A percentile compares a stretch with the other conserved stretches of the same genome.
Conservation (phyloP, 164 flowering plant genomes). For the Kalanchoe fedtschenkoi region DNA sequence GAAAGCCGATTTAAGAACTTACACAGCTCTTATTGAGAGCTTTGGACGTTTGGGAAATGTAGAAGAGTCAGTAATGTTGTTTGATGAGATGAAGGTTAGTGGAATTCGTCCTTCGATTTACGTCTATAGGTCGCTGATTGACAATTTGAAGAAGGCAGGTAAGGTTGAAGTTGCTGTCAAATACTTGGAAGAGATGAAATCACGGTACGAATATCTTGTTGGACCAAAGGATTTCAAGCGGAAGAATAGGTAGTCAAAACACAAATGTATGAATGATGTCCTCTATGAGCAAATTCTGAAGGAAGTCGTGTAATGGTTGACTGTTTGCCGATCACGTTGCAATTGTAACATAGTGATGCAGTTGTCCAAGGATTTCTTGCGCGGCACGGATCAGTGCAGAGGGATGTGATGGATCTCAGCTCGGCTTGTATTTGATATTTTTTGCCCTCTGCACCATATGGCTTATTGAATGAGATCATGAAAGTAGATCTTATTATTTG, state of each 20-base stretch:
- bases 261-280: background rate
- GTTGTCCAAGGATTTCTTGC: background rate
- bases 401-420: no score
- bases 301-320: background rate
- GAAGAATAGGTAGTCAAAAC: constrained; percentile 19
- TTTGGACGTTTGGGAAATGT: constrained; percentile 66
- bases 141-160: constrained; percentile 49
- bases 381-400: no score
- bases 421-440: no score
- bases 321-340: background rate
- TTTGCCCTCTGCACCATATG: no score
- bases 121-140: constrained; percentile 46
- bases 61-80: constrained; percentile 48
- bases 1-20: constrained; percentile 74
- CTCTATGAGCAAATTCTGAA: background rate
- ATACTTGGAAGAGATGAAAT: constrained; percentile 52
- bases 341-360: background rate
- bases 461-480: no score
- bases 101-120: constrained; percentile 52
- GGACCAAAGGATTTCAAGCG: constrained; percentile 52
- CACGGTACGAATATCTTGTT: constrained; percentile 28
- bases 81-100: constrained; percentile 56
- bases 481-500: no score
- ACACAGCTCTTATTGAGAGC: constrained; percentile 66
- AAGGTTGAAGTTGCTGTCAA: constrained; percentile 44